Evolutionary conservation across 495 filamentous ascomycete genomes (phyloP).

Genomic region (Staphylotrichum tortipilum): DNA sequence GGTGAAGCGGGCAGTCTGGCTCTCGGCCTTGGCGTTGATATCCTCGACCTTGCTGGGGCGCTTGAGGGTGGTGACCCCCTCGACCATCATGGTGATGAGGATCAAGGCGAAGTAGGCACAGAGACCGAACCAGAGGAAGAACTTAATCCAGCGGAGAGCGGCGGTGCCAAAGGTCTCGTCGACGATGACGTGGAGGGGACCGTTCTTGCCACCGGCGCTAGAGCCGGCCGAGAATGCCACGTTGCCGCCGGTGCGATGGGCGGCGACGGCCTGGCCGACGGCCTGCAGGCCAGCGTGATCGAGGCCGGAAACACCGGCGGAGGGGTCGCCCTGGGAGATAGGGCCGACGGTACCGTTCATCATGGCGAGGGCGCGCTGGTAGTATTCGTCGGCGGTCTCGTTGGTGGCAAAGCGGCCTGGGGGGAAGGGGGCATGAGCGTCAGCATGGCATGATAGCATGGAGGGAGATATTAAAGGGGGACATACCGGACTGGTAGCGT

Average conservation of each 20-base stretch:
- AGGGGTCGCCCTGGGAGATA: conserved; percentile 24
- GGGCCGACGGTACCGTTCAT: conserved; percentile 41
- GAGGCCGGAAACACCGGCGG: conserved; percentile 16
- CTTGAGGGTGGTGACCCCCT: conserved; percentile 66
- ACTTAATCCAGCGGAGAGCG: conserved; percentile 86
- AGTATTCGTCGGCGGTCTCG: conserved; percentile 59
- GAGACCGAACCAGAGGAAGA: conserved; percentile 67
- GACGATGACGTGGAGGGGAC: conserved; percentile 89
- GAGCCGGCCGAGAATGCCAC: conserved; percentile 40
- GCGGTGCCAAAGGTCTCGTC: conserved; percentile 72
- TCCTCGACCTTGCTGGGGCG: conserved; percentile 59
- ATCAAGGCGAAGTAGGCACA: conserved; percentile 66
- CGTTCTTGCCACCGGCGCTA: conserved; percentile 60
- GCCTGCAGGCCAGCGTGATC: conserved; percentile 51
- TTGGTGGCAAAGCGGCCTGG: conserved; percentile 65
- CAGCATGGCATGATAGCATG: background rate
- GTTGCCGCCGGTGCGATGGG: conserved; percentile 60
- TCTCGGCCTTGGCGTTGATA: conserved; percentile 79
- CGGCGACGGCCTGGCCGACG: conserved; percentile 79
- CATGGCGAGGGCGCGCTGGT: conserved; percentile 63
- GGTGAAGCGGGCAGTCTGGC: conserved; percentile 81
- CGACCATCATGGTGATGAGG: conserved; percentile 67
- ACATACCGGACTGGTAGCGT: conserved; percentile 64
- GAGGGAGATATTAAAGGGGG: background rate
- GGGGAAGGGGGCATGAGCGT: background rate